Conservation (phyloP, 2,329 filamentous ascomycete species). For the Aaosphaeria pasadenensis region DNA sequence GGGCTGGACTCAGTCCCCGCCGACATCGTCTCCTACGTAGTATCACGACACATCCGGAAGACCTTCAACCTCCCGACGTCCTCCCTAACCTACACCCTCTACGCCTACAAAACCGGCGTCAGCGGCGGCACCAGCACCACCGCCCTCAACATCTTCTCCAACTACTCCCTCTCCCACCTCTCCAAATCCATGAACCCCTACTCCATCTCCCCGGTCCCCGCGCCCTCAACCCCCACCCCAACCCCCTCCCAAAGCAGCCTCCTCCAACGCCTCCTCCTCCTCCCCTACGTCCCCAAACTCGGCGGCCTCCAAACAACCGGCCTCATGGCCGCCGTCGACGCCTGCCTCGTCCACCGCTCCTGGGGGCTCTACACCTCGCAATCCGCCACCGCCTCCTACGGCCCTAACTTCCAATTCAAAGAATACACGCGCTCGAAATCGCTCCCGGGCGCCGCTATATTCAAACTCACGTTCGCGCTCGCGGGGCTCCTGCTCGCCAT, state of each 20-base stretch:
- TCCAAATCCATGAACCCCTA: slow-evolving; percentile 49
- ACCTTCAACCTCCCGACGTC: slow-evolving; percentile 49
- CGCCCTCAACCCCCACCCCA: slow-evolving; percentile 35
- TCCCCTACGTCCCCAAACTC: slow-evolving; percentile 53
- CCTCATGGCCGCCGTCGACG: slow-evolving; percentile 51
- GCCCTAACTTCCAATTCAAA: slow-evolving; percentile 55
- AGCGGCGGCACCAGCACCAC: slow-evolving; percentile 65
- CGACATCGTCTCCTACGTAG: slow-evolving; percentile 54
- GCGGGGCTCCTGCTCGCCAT: slow-evolving; percentile 47
- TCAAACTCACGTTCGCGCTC: slow-evolving; percentile 50
- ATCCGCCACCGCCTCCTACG: slow-evolving; percentile 44
- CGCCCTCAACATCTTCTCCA: slow-evolving; percentile 55
- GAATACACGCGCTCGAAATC: slow-evolving; percentile 55
- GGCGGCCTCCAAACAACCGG: slow-evolving; percentile 59
- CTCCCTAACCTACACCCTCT: slow-evolving; percentile 52
- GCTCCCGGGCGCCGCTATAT: slow-evolving; percentile 44
- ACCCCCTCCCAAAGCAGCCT: slow-evolving; percentile 32
- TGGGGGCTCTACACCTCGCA: slow-evolving; percentile 51
- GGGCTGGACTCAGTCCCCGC: slow-evolving; percentile 62
- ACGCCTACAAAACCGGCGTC: slow-evolving; percentile 47
- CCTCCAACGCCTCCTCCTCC: slow-evolving; percentile 47
- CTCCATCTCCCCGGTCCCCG: slow-evolving; percentile 45
- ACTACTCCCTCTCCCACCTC: slow-evolving; percentile 48
- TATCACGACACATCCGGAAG: slow-evolving; percentile 53
- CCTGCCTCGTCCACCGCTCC: slow-evolving; percentile 57